Conservation (phyloP, 345 rosid species). For the Heritiera fomes region DNA sequence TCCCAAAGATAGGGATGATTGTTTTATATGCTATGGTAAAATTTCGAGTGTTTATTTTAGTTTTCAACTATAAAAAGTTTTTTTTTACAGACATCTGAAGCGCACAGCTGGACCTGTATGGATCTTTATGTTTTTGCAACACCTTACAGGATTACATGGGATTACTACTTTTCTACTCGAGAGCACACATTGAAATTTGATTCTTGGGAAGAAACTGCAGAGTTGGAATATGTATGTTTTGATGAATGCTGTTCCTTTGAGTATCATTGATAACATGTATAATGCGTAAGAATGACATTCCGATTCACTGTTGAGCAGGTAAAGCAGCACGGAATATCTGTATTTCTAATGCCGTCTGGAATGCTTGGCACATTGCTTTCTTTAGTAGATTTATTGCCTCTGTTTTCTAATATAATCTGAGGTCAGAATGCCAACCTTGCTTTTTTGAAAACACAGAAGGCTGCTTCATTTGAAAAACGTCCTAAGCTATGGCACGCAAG, state of each 20-base stretch:
- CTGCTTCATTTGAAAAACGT: slow-evolving; percentile 82
- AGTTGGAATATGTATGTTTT: slow-evolving; percentile 79
- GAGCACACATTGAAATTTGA: slow-evolving; percentile 80
- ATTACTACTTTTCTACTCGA: slow-evolving; percentile 81
- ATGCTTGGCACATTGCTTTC: slow-evolving; percentile 93
- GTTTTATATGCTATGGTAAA: not conserved
- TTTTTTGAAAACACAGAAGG: slow-evolving; percentile 84
- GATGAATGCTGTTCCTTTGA: slow-evolving; percentile 13
- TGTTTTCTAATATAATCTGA: slow-evolving; percentile 87
- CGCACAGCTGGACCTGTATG: slow-evolving; percentile 97
- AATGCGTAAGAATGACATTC: slow-evolving; percentile 20
- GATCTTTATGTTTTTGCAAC: slow-evolving; percentile 97
- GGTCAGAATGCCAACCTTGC: slow-evolving; percentile 93
- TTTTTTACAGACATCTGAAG: slow-evolving; percentile 65
- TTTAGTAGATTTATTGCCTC: slow-evolving; percentile 79
- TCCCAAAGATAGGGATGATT: not conserved
- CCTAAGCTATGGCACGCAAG: slow-evolving; percentile 70
- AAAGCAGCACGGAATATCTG: slow-evolving; percentile 90
- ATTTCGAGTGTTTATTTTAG: not conserved
- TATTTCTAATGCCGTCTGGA: slow-evolving; percentile 96
- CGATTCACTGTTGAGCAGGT: slow-evolving; percentile 50
- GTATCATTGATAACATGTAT: not conserved
- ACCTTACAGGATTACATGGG: slow-evolving; percentile 97
- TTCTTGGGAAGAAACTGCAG: slow-evolving; percentile 90
- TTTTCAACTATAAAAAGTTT: not conserved